Evolutionary conservation across 2,329 filamentous ascomycete genomes (phyloP).

Genomic region (Elsinoe perseae): DNA sequence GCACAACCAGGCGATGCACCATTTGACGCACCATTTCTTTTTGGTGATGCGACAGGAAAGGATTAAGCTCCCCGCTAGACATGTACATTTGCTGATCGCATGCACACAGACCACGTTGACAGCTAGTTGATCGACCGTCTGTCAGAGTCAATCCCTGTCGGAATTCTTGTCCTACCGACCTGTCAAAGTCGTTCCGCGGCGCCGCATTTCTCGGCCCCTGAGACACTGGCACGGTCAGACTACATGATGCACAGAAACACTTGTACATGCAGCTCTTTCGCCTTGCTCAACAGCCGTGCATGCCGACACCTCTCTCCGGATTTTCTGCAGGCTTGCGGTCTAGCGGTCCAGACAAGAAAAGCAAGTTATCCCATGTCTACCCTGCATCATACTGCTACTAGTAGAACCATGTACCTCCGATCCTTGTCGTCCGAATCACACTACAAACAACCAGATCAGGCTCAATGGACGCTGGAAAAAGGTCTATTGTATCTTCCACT

Average conservation of each 20-base stretch:
- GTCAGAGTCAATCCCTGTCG: conserved; percentile 6
- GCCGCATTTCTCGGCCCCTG: conserved; percentile 5
- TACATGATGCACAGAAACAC: too few species aligned
- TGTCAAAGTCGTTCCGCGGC: conserved; percentile 13
- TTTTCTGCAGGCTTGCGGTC: not conserved
- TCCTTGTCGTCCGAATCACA: not conserved
- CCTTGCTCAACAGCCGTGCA: conserved; percentile 7
- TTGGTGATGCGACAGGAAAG: not conserved
- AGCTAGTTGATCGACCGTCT: not conserved
- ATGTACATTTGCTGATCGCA: conserved; percentile 12
- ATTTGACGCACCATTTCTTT: conserved; percentile 1
- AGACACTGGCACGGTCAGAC: too few species aligned
- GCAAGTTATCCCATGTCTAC: not conserved
- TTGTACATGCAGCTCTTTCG: not conserved
- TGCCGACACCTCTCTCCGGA: not conserved
- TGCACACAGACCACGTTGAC: conserved; percentile 8
- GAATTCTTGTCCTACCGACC: conserved; percentile 7
- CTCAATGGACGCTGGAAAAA: not conserved
- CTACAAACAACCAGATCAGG: conserved; percentile 7
- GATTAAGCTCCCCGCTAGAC: not conserved
- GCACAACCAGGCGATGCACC: not conserved
- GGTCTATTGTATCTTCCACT: conserved; percentile 29
- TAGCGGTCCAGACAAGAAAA: not conserved
- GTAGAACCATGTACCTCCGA: conserved; percentile 1
- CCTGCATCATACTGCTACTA: conserved; percentile 3